Conservation (phyloP, 371 early-diverging fungal species). For the Fennellomyces sp. region DNA sequence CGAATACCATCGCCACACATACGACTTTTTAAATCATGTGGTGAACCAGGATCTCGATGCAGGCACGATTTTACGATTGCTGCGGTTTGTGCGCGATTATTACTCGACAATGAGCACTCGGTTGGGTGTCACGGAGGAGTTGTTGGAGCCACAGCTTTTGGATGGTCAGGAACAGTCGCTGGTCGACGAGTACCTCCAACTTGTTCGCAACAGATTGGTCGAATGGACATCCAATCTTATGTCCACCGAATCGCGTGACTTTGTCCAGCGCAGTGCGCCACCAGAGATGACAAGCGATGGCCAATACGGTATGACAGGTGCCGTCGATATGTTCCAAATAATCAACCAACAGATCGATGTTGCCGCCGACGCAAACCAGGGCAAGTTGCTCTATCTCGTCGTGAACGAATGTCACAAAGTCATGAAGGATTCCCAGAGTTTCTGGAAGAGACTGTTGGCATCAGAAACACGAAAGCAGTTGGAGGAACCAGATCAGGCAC, state of each 20-base stretch:
- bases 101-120: slow-evolving; percentile 84
- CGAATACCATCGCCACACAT: slow-evolving; percentile 92
- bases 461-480: slow-evolving; percentile 77
- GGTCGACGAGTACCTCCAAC: slow-evolving; percentile 83
- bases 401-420: slow-evolving; percentile 84
- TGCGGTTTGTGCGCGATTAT: slow-evolving; percentile 93
- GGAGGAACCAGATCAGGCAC: slow-evolving; percentile 68
- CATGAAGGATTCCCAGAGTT: slow-evolving; percentile 79
- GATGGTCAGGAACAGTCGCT: slow-evolving; percentile 92
- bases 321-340: slow-evolving; percentile 92
- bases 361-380: slow-evolving; percentile 82
- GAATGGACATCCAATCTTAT: slow-evolving; percentile 94
- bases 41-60: slow-evolving; percentile 75
- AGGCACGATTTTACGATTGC: slow-evolving; percentile 78
- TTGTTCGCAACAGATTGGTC: slow-evolving; percentile 82
- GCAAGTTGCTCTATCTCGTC: slow-evolving; percentile 84
- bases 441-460: slow-evolving; percentile 76
- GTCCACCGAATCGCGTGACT: slow-evolving; percentile 80
- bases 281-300: slow-evolving; percentile 83
- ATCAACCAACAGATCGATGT: slow-evolving; percentile 95
- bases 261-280: slow-evolving; percentile 69
- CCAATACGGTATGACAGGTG: slow-evolving; percentile 78
- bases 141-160: slow-evolving; percentile 87
- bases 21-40: slow-evolving; percentile 74
- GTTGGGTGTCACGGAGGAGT: slow-evolving; percentile 87